Percentiles rank a stretch among this genome's conserved stretches.
These are phyloP conservation scores for Zymoseptoria passerinii DNA, from an alignment of 2,329 filamentous ascomycete genomes.

Conservation along the genomic window DNA sequence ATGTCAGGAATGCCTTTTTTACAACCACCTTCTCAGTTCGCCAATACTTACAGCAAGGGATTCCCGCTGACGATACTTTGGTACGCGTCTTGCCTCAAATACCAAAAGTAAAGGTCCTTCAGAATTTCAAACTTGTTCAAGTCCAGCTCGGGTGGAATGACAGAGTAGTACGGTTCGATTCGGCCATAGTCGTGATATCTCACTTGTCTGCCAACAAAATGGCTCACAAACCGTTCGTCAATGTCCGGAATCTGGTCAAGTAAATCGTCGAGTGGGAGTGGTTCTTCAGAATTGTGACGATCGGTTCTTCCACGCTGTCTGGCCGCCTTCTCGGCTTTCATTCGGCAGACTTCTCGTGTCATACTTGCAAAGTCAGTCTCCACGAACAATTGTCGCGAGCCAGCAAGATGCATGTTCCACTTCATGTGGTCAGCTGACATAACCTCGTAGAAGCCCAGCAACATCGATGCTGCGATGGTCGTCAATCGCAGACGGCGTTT, in stretches of 20 bases:
- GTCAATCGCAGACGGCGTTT: constrained; percentile 63
- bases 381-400: constrained; percentile 69
- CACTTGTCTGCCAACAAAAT: constrained; percentile 49
- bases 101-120: constrained; percentile 92
- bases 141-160: constrained; percentile 42
- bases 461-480: constrained; percentile 77
- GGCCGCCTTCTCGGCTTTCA: constrained; percentile 47
- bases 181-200: constrained; percentile 51
- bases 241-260: constrained; percentile 38
- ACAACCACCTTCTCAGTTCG: background rate
- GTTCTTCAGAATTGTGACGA: constrained; percentile 10
- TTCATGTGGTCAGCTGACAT: constrained; percentile 91
- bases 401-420: constrained; percentile 88
- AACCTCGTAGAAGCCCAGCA: constrained; percentile 88
- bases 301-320: constrained; percentile 17
- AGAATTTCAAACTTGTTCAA: constrained; percentile 72
- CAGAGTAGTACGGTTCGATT: constrained; percentile 32
- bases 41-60: constrained; percentile 64
- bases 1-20: constrained; percentile 5
- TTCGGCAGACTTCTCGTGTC: constrained; percentile 59
- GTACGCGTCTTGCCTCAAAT: constrained; percentile 85
- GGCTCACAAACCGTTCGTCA: constrained; percentile 50
- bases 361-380: constrained; percentile 73
- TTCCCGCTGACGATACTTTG: constrained; percentile 86
- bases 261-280: constrained; percentile 19